These are phyloP conservation scores for Spatholobus suberectus DNA, from an alignment of 306 rosid species.

Conservation along the genomic window DNA sequence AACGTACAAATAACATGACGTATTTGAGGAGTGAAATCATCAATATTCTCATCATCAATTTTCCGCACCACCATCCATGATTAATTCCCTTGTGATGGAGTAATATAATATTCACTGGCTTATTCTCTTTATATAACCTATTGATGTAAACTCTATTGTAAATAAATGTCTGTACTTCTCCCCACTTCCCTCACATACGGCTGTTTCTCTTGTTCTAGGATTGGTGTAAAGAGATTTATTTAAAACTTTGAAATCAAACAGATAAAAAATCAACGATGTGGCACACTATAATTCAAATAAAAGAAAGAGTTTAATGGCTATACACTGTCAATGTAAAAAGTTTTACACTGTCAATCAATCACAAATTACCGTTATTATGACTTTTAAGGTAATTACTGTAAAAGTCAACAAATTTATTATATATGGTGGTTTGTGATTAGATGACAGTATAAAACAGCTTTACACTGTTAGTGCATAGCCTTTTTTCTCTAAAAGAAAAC, in stretches of 20 bases:
- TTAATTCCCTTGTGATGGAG: not conserved
- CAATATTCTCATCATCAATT: not conserved
- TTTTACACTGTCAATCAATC: no score
- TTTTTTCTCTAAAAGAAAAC: no score
- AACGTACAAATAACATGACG: not conserved
- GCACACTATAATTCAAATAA: not conserved
- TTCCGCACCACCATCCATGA: not conserved
- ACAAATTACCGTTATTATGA: no score
- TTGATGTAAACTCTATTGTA: not conserved
- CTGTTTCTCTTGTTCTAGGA: not conserved
- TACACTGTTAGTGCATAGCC: no score
- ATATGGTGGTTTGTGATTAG: no score
- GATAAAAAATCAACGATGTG: no score
- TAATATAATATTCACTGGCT: not conserved
- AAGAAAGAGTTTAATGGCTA: no score
- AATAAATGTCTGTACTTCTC: not conserved
- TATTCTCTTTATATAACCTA: not conserved
- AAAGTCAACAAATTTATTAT: no score
- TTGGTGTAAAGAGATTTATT: not conserved
- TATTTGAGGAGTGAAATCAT: not conserved
- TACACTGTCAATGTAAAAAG: no score
- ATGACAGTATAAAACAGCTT: no score
- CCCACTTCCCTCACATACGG: not conserved
- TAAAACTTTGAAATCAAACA: no score
- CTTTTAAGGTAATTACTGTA: no score